These are phyloP conservation scores for Acanthamoeba healyi DNA, from an alignment of 208 protist genomes.

Conservation along the genomic window DNA sequence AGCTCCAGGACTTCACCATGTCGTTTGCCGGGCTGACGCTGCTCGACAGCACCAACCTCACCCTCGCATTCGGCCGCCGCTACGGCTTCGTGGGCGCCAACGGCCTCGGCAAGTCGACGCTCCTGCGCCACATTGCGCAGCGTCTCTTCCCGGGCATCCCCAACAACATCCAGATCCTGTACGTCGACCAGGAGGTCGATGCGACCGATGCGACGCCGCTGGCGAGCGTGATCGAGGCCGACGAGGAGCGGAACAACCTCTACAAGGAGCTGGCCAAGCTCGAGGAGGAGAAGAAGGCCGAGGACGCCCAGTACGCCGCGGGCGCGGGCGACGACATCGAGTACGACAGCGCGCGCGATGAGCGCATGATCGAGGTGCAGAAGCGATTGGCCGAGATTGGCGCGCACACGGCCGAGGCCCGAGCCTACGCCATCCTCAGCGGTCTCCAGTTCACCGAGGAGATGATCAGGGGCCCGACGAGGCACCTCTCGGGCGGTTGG, in stretches of 20 bases:
- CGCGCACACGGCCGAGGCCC: conserved; percentile 94
- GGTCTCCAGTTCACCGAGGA: conserved; percentile 97
- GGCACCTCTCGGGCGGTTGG: conserved; percentile 96
- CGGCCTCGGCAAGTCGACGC: conserved; percentile 92
- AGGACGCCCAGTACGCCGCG: conserved; percentile 24
- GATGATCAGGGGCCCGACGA: conserved; percentile 92
- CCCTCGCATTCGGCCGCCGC: conserved; percentile 91
- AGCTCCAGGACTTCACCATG: conserved; percentile 82
- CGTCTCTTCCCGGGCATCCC: conserved; percentile 95
- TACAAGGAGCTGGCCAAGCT: conserved; percentile 95
- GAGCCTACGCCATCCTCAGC: conserved; percentile 85
- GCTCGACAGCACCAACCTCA: conserved; percentile 81
- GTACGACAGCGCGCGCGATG: conserved; percentile 90
- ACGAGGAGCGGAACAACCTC: conserved; percentile 94
- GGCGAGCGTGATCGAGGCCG: conserved; percentile 85
- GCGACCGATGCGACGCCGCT: conserved; percentile 79
- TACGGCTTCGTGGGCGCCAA: conserved; percentile 98
- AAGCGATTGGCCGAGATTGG: conserved; percentile 96
- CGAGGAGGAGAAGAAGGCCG: conserved; percentile 77
- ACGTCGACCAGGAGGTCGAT: conserved; percentile 98
- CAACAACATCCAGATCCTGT: conserved; percentile 96
- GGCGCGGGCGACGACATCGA: conserved; percentile 56
- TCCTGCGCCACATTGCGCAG: conserved; percentile 95
- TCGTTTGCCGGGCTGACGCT: conserved; percentile 80
- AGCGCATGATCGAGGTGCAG: conserved; percentile 95